A percentile compares a stretch with the other conserved stretches of the same genome.
Conservation (phyloP, 108 stramenopile genomes). For the Pseudonitzschia delicatissima region DNA sequence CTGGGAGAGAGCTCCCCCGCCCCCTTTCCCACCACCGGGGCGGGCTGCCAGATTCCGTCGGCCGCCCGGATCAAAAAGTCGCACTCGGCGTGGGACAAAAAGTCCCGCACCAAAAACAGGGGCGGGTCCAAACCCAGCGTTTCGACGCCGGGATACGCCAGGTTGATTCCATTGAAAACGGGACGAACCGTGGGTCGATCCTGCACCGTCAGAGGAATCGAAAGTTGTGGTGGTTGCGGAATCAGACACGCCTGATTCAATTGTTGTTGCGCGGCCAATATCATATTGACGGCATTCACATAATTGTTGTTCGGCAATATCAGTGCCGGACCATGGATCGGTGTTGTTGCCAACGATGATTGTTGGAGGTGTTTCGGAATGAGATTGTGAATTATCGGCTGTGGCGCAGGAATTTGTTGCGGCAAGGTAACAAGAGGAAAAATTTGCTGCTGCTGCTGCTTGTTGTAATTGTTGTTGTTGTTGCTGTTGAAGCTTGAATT, state of each 20-base stretch:
- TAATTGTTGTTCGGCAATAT: conserved; percentile 12
- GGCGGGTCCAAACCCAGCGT: conserved; percentile 68
- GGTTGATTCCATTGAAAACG: conserved; percentile 86
- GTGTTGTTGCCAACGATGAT: conserved; percentile 25
- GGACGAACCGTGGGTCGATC: conserved; percentile 59
- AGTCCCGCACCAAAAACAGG: conserved; percentile 71
- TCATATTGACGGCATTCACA: not conserved
- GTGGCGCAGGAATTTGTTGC: conserved; percentile 4
- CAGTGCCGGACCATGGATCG: conserved; percentile 31
- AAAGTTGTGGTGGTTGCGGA: not conserved
- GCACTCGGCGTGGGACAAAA: conserved; percentile 77
- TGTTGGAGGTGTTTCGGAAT: conserved; percentile 44
- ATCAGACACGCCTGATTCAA: conserved; percentile 6
- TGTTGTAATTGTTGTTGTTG: not conserved
- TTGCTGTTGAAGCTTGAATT: not conserved
- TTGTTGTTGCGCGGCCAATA: conserved; percentile 10
- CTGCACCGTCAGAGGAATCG: conserved; percentile 50
- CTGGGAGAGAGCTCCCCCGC: conserved; percentile 73
- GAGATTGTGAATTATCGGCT: conserved; percentile 34
- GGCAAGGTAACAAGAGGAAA: conserved; percentile 7
- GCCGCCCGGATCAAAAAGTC: conserved; percentile 71
- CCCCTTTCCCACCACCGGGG: conserved; percentile 84
- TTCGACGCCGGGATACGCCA: conserved; percentile 68
- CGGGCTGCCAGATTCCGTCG: conserved; percentile 66
- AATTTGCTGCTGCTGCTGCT: conserved; percentile 6